These are phyloP conservation scores for barley (Hordeum vulgare) DNA, from an alignment of 176 grass and related monocot species.

Conservation along the genomic window MorexV3_pseudomolecules_assembly NC_058523.1:457733991-457734490, in stretches of 20 bases:
- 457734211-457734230: not conserved
- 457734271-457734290: not conserved
- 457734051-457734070: too few relatives aligned
- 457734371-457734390: not conserved
- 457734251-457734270: not conserved
- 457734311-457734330: not conserved
- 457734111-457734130: constrained; percentile 12
- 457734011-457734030: too few relatives aligned
- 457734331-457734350: not conserved
- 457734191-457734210: not conserved
- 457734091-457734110: not conserved
- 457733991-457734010: too few relatives aligned
- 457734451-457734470: not conserved
- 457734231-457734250: not conserved
- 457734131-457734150: not conserved
- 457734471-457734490: not conserved
- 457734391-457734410: not conserved
- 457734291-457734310: too few relatives aligned
- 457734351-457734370: not conserved
- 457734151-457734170: not conserved
- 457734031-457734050: too few relatives aligned
- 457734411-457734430: not conserved
- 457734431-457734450: not conserved
- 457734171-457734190: not conserved
- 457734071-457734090: not conserved